Evolutionary conservation across 73 alveolate species (phyloP).

Genomic region (Tetrahymena elliotti): DNA sequence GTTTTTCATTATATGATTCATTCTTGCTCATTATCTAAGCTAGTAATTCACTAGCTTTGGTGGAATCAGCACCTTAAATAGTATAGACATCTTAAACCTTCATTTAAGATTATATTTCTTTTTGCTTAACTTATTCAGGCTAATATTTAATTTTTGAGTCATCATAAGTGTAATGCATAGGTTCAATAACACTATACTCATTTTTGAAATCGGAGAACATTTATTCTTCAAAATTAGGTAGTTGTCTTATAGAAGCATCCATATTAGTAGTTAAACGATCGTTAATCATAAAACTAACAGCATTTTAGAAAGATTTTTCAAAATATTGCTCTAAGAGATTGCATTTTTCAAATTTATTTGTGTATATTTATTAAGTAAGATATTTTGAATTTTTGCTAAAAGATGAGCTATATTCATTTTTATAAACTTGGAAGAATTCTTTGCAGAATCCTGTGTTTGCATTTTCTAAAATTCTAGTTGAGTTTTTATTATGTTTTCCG

Average conservation of each 20-base stretch:
- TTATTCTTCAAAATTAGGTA: not conserved
- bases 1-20: not conserved
- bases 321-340: not conserved
- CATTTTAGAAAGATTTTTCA: not conserved
- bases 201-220: not conserved
- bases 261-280: not conserved
- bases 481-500: not conserved
- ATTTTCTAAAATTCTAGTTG: not conserved
- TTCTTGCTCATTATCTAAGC: not conserved
- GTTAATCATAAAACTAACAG: not conserved
- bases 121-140: not conserved
- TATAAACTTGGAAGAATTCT: not conserved
- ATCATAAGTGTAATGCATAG: not conserved
- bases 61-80: not conserved
- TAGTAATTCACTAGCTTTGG: not conserved
- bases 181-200: not conserved
- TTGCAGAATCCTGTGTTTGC: not conserved
- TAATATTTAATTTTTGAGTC: not conserved
- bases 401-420: not conserved
- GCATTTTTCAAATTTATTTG: not conserved
- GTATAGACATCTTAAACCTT: not conserved
- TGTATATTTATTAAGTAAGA: not conserved
- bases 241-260: not conserved
- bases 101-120: not conserved
- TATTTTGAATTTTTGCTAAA: not conserved